Evolutionary conservation across 306 rosid genomes (phyloP).

Genomic region (Vicia sativa): DNA sequence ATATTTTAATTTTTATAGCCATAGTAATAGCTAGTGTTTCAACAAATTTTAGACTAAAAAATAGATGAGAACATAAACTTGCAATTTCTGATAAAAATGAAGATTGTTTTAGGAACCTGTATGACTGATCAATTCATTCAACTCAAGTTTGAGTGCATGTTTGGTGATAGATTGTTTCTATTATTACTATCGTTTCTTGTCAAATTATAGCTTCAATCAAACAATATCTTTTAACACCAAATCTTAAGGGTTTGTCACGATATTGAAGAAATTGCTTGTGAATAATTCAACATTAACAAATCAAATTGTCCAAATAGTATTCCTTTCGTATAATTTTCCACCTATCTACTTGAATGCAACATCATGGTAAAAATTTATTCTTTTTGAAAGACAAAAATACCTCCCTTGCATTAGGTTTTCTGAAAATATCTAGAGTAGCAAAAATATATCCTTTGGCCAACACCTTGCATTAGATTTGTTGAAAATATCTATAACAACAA

Average conservation of each 20-base stretch:
- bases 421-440: constrained; percentile 71
- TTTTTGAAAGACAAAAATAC: constrained; percentile 65
- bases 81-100: neutral
- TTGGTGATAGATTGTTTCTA: neutral
- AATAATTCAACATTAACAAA: neutral
- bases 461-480: too few relatives aligned
- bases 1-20: too few relatives aligned
- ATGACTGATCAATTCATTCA: neutral
- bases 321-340: constrained; percentile 20
- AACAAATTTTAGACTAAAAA: too few relatives aligned
- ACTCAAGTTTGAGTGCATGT: neutral
- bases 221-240: constrained; percentile 7
- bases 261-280: constrained; percentile 8
- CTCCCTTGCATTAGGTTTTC: constrained; percentile 67
- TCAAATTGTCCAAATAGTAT: neutral
- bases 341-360: constrained; percentile 38
- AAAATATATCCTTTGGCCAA: constrained; percentile 62
- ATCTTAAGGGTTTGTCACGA: neutral
- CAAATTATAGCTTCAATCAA: too few relatives aligned
- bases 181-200: neutral
- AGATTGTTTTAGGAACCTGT: neutral
- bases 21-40: too few relatives aligned
- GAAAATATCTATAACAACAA: too few relatives aligned
- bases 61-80: too few relatives aligned
- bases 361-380: constrained; percentile 66